Base-by-base conservation (phyloP, 352 stramenopile genomes). In the Phytophthora sp. region DNA sequence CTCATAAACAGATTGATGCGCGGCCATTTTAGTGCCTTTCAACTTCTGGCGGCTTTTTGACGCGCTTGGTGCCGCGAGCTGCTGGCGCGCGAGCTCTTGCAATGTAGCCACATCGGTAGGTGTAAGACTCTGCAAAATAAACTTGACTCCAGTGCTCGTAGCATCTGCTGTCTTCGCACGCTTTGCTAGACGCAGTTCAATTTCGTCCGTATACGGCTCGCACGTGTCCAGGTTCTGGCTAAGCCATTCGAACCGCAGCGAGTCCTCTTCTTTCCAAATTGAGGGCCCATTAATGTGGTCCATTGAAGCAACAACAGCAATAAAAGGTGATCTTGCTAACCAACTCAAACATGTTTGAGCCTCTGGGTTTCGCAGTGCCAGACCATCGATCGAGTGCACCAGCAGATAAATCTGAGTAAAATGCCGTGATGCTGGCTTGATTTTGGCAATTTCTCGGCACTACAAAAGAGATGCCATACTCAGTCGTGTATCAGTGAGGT, bases 111-210 rank as follows among this genome's bases (percentile, higher is more conserved):
- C 70, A 58, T 89, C 77, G 15, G 75, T 83, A 10, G 79, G 79
- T 18, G 79, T 85, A 12, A 89, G 65, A 74, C 77, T 87, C 55
- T 87, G 74, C 12, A 89, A 54, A 54, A 89, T 89, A 54, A 81
- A 89, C 32, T 83, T 77, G 50, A 89, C 73, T 18, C 79, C 79
- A 24, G 42, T 79, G 23, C 57, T 73, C 5, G 74, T 81, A 18
- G 58, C 57, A 49, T 78, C 63, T 4, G 43, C 57, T n/a, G 44
- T 62, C 41, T 68, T 80, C 15, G 64, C 28, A 11, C 54, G 59
- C 24, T 68, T 78, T 0, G 57, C 48, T 23, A 79, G 34, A 11
- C 61, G 67, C 27, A 82, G 39, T 26, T 79, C 72, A 37, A 85
- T 64, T 59, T 89, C 79, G 17, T 66, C 46, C 7, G 72, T 75